Conservation (phyloP, 805 yeast genomes). For the Tetrapisispora namnaoensis region DNA sequence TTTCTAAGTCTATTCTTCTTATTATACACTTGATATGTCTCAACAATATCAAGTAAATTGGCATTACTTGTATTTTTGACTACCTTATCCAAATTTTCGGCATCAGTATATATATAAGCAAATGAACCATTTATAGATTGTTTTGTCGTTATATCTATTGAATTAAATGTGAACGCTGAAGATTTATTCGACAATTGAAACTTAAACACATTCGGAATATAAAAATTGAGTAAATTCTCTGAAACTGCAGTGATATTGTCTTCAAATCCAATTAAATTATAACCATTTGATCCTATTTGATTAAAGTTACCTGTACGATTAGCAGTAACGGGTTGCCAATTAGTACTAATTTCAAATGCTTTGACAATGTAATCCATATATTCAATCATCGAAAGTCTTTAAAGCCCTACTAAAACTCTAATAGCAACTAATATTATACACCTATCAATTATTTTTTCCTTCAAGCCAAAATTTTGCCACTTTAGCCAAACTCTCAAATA, state of each 20-base stretch:
- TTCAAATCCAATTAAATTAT: slow-evolving; percentile 16
- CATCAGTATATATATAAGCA: slow-evolving; percentile 62
- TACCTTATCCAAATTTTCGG: slow-evolving; percentile 44
- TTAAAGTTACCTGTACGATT: slow-evolving; percentile 29
- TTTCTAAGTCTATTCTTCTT: slow-evolving; percentile 28
- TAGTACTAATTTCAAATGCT: slow-evolving; percentile 58
- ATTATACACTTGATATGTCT: slow-evolving; percentile 55
- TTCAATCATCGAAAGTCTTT: slow-evolving; percentile 43
- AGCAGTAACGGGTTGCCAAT: slow-evolving; percentile 57
- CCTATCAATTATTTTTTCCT: neutral
- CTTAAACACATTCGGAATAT: slow-evolving; percentile 55
- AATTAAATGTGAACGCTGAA: slow-evolving; percentile 59
- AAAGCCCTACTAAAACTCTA: neutral
- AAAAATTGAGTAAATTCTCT: slow-evolving; percentile 57
- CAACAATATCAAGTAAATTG: slow-evolving; percentile 54
- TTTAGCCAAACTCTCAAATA: too few relatives aligned
- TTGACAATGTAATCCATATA: slow-evolving; percentile 82
- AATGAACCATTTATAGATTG: slow-evolving; percentile 69
- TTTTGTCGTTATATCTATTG: slow-evolving; percentile 49
- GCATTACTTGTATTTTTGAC: slow-evolving; percentile 39
- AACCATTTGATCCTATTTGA: neutral
- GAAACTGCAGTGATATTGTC: slow-evolving; percentile 69
- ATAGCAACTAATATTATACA: neutral
- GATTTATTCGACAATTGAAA: slow-evolving; percentile 63
- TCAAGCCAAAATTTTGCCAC: too few relatives aligned